Evolutionary conservation across 2,329 filamentous ascomycete genomes (phyloP), one percentile per base, ranked within the genome.

Genomic region (Hypoxylon sp.): DNA sequence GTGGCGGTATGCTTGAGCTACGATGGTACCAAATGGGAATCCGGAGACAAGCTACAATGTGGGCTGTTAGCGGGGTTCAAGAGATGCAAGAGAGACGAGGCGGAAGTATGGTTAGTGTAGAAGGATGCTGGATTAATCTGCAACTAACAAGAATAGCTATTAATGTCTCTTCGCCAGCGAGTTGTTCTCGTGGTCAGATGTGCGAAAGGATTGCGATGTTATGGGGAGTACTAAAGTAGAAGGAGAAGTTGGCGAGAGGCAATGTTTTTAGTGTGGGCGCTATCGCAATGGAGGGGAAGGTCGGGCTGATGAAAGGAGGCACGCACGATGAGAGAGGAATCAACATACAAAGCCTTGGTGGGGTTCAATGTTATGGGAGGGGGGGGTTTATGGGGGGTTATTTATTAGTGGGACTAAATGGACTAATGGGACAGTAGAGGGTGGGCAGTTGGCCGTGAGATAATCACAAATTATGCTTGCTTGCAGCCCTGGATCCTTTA

Each of bases 231-330:
- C 43, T 57, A 65, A 71, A 66, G 66, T 41, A 16, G 67, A 73
- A 65, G 70, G 34, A 65, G 61, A 63, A 60, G 56, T 61, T 54
- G 67, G 68, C 65, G 54, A 67, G 71, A 69, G 46, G 68, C 63
- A 73, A 71, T 72, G 70, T 71, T 71, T 70, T 72, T 70, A 71
- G 70, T 71, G 73, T 71, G 73, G 74, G 73, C 70, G 57, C 72
- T 73, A 73, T 74, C 72, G 73, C 71, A 75, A 74, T 74, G 73
- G 73, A 74, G 73, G 74, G 74, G 72, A 73, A 74, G 52, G 70
- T 70, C 70, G 71, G 70, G 64, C 68, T 69, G 70, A 59, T 66
- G 62, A 69, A 66, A 69, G 62, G 61, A 67, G 53, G 57, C 56
- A 66, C 61, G 65, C 47, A 68, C 59, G 46, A 59, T 29, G 59